Base-by-base conservation (phyloP, 1,284 basidiomycete species). In the Amylostereum areolatum region DNA sequence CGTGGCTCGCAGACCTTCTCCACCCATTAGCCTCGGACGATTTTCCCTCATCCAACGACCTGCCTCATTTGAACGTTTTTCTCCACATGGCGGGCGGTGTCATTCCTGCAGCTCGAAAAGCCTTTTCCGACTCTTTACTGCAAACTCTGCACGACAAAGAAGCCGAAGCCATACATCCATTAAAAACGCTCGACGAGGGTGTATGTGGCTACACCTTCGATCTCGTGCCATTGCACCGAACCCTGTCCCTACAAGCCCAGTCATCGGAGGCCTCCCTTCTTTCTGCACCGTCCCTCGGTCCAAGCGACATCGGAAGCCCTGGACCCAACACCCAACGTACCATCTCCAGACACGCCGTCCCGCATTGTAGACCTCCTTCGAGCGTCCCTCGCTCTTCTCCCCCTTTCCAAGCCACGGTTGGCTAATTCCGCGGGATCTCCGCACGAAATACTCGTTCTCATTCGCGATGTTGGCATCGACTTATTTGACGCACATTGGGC, bases 401-500 rank as follows among this genome's bases (percentile, higher is more conserved):
- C 83, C 0, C 24, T 56, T 2, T 50, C 55, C 10, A 91, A 90
- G 62, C 75, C 74, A 0, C 82, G 89, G 12, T 59, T 89, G 9
- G 72, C 77, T 33, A 80, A 81, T 39, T 79, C 78, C 0, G 62
- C 74, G 0, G 58, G 58, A 0, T 83, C 83, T 0, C 90, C 90
- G 2, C 89, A 91, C 53, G 84, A 88, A 48, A 78, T 89, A 27
- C 76, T 92, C 2, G 65, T 64, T 5, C 73, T 90, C 27, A 73
- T 91, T 29, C 66, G 68, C 2, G 71, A 78, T 42, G 71, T 83
- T 3, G 89, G 90, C 0, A 62, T 88, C 10, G 90, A 92, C 59
- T 55, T 91, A 0, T 84, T 92, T 53, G 88, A 90, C 57, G 75
- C 77, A 0, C 70, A 71, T 9, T 92, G 85, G 81, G 86, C 80